Base-by-base conservation (phyloP, 306 rosid genomes). In the Lathyrus tuberosus region DNA sequence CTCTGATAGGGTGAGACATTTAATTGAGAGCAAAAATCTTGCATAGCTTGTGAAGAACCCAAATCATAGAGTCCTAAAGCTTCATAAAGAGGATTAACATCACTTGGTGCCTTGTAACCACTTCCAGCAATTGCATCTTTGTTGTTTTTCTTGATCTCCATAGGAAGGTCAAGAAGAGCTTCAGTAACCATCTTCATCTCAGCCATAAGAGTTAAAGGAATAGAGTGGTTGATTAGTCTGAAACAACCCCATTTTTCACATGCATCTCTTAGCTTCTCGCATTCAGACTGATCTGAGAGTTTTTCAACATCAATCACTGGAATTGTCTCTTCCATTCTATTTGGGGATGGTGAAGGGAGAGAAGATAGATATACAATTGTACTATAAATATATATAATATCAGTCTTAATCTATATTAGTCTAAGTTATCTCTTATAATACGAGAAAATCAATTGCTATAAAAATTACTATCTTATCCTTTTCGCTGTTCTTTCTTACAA, bases 161-260 rank as follows among this genome's bases (percentile, higher is more conserved):
- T 20, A 10, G 96, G 91, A 65, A 81, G 86, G 10, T 89, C 89
- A 41, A 89, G 77, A 31, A 81, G 43, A 13, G 76, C 69, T 60
- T 63, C 56, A 18, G 81, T 71, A 43, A 77, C 85, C 8, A 0
- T 48, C 65, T 81, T 86, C 90, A 86, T 86, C 53, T 86, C 79
- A 0, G 17, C 58, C 96, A 85, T 86, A 0, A 89, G 80, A 14
- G 72, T 15, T 38, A 12, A 16, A 5, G 90, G 65, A 33, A 86
- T 49, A 6, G 53, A 46, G 66, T 86, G 96, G 61, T 86, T 86
- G 8, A 83, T 63, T n/a, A 86, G 44, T 62, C 90, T 83, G 62
- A 89, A 89, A 56, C 87, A 86, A 16, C 90, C 90, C 87, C 82
- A 84, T 62, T 56, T 77, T 58, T 82, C 96, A 16, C 88, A 81